phyloP scores from a whole-genome alignment of 1,139 yeast species.

The Protomyces inouyei region DNA sequence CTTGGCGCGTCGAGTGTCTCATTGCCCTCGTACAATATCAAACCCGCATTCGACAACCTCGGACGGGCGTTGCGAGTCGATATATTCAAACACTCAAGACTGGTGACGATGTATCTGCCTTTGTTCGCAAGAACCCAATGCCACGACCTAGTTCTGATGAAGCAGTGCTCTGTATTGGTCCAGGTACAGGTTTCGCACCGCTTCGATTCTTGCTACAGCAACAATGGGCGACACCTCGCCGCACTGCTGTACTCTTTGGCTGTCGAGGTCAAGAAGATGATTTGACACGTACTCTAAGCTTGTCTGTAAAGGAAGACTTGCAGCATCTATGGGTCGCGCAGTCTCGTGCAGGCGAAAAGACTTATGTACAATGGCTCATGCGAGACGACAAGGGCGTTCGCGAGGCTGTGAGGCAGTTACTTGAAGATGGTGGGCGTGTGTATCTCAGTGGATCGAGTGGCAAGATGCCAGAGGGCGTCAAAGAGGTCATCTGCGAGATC shows the following conservation, averaged over 20 bases:
- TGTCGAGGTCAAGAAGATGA: slow-evolving; percentile 66
- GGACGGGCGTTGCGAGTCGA: slow-evolving; percentile 79
- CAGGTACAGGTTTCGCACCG: slow-evolving; percentile 99
- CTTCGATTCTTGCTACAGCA: slow-evolving; percentile 82
- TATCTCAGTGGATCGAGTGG: slow-evolving; percentile 89
- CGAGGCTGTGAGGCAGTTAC: slow-evolving; percentile 49
- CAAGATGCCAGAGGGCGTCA: slow-evolving; percentile 86
- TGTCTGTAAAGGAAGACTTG: slow-evolving; percentile 45
- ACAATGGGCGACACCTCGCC: background rate
- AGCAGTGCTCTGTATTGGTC: slow-evolving; percentile 65
- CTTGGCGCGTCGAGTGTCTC: slow-evolving; percentile 51
- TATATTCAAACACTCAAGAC: slow-evolving; percentile 53
- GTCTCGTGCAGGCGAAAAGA: slow-evolving; percentile 36
- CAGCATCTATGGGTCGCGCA: slow-evolving; percentile 40
- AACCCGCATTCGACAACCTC: slow-evolving; percentile 67
- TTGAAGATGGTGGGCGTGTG: slow-evolving; percentile 58
- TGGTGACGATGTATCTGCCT: background rate
- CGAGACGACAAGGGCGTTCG: slow-evolving; percentile 39
- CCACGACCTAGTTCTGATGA: slow-evolving; percentile 27
- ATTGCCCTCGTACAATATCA: slow-evolving; percentile 82
- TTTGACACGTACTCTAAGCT: slow-evolving; percentile 53
- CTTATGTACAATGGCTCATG: slow-evolving; percentile 71
- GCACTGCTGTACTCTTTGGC: slow-evolving; percentile 60
- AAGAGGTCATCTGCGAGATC: slow-evolving; percentile 65
- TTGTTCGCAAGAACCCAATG: slow-evolving; percentile 31